Percentiles rank a stretch among this genome's conserved stretches.
Conservation (phyloP, 768 basidiomycete genomes). For the Russula compacta region DNA sequence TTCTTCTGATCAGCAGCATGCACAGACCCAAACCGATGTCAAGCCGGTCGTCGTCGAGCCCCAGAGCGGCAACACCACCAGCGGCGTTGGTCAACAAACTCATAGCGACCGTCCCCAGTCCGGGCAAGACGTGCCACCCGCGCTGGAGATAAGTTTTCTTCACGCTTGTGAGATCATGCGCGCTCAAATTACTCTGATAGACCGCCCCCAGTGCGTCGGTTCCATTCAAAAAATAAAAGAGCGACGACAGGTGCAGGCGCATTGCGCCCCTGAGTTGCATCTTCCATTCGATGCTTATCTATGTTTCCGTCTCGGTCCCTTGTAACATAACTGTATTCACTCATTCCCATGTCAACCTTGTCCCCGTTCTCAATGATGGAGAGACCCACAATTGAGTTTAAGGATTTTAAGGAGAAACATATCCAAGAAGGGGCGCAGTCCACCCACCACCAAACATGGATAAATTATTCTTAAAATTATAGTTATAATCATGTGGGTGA, state of each 20-base stretch:
- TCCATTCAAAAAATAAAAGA: constrained; percentile 7
- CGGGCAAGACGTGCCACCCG: neutral
- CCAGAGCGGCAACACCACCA: neutral
- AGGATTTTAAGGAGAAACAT: neutral
- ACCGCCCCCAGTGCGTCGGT: constrained; percentile 6
- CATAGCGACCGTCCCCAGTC: too few relatives aligned
- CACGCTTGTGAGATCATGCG: neutral
- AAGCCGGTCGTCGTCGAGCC: neutral
- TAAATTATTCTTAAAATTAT: neutral
- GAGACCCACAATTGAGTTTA: neutral
- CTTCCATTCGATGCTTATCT: neutral
- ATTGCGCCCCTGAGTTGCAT: neutral
- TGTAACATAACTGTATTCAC: neutral
- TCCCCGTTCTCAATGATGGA: too few relatives aligned
- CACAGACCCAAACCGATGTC: neutral
- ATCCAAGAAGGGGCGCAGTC: too few relatives aligned
- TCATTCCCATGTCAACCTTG: too few relatives aligned
- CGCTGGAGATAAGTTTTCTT: neutral
- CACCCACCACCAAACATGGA: too few relatives aligned
- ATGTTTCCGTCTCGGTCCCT: neutral
- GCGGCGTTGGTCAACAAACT: too few relatives aligned
- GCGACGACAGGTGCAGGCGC: neutral
- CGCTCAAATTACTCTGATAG: neutral
- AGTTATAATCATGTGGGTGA: neutral
- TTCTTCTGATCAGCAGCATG: constrained; percentile 3